Evolutionary conservation across 208 protist species (phyloP), one percentile per base, ranked within the genome.

Genomic region (Trypanosoma boissoni): DNA sequence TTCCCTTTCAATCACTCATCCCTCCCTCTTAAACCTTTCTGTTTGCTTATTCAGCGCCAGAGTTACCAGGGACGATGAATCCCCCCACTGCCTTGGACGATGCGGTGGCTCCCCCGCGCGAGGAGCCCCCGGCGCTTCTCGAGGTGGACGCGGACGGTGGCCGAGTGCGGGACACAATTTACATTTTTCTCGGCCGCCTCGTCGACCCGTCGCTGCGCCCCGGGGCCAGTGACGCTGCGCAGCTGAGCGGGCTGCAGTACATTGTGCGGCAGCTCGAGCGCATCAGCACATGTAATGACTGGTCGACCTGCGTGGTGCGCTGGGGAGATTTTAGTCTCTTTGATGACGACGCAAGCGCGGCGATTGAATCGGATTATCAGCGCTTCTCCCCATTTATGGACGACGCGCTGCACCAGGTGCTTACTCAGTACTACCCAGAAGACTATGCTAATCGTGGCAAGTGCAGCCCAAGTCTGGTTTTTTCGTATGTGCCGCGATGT

Each of bases 371-470:
- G 14, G 83, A 92, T 60, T 92, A 77, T 58, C 80, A 85, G 71
- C 85, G 84, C 50, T 95, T 91, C 58, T 43, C 74, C 0, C 85
- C 85, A 8, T 91, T 81, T 57, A 24, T 92, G 26, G 77, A 91
- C 58, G 68, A 83, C 41, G 88, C 83, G 2, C 64, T 95, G 21
- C 72, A 89, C 46, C 76, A 78, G 34, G 80, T 92, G 34, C 66
- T 95, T 21, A 46, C 52, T 58, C 88, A 92, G 83, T 88, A 92
- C 76, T 90, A 81, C 69, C 64, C 70, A 14, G 83, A 92, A 72
- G 81, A 86, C 58, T 95, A 92, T 58, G 64, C 63, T 16, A 91
- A 83, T 63, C 78, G 80, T 24, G 85, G 85, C 29, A 74, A 67
- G 45, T 92, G 85, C 64, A 55, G 70, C 46, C 85, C 85, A 0